Conservation (phyloP, 73 alveolate genomes). For the Paramecium sexaurelia region DNA sequence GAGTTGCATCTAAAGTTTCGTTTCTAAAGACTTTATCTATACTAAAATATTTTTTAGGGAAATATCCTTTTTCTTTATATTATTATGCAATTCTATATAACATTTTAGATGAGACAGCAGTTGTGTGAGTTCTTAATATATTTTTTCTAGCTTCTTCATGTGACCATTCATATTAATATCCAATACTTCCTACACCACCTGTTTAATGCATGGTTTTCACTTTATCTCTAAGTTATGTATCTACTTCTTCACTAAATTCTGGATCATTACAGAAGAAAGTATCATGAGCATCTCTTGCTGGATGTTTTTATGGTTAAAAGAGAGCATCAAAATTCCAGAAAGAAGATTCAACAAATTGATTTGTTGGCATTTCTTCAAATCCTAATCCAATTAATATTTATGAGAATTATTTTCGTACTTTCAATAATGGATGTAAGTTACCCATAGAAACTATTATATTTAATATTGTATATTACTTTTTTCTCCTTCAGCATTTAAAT, state of each 20-base stretch:
- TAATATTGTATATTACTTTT: neutral
- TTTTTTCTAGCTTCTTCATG: constrained; percentile 97
- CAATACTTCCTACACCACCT: constrained; percentile 99
- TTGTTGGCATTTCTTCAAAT: constrained; percentile 99
- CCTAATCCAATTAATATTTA: constrained; percentile 98
- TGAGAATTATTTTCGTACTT: constrained; percentile 96
- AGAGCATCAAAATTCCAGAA: constrained; percentile 99
- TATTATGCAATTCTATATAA: constrained; percentile 64
- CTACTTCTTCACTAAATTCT: constrained; percentile 76
- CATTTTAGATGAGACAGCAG: constrained; percentile 88
- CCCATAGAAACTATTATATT: constrained; percentile 72
- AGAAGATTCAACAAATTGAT: constrained; percentile 97
- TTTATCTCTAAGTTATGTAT: constrained; percentile 90
- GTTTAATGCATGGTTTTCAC: constrained; percentile 98
- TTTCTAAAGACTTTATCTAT: constrained; percentile 99
- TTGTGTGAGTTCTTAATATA: constrained; percentile 99
- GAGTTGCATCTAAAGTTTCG: constrained; percentile 99
- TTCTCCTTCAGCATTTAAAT: neutral
- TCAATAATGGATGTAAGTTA: constrained; percentile 96
- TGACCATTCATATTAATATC: constrained; percentile 98
- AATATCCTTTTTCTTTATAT: constrained; percentile 85
- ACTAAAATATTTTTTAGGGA: constrained; percentile 98
- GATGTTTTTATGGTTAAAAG: constrained; percentile 99
- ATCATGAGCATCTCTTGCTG: constrained; percentile 99
- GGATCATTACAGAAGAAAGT: constrained; percentile 98